Evolutionary conservation across 306 rosid species (phyloP).

Genomic region (Carpinus fangiana): DNA sequence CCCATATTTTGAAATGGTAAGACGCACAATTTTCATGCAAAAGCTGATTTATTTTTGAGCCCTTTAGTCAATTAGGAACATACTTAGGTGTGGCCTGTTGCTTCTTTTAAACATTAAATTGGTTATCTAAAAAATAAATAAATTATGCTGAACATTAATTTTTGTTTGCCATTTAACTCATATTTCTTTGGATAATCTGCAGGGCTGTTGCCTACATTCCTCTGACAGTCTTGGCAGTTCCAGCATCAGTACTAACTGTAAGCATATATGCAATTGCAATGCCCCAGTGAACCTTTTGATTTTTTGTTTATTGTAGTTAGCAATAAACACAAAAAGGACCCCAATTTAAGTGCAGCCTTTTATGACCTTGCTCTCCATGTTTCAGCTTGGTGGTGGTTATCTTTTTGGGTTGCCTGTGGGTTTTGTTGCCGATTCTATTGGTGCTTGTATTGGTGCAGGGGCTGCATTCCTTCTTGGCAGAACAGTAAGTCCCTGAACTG

Average conservation of each 20-base stretch:
- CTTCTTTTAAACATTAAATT: background rate
- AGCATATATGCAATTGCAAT: background rate
- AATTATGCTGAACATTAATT: background rate
- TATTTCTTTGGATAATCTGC: conserved; percentile 30
- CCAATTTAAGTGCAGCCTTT: background rate
- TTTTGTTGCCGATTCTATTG: conserved; percentile 80
- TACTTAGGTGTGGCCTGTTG: background rate
- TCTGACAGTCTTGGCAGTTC: conserved; percentile 84
- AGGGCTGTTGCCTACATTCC: conserved; percentile 88
- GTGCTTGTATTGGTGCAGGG: conserved; percentile 83
- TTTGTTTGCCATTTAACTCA: background rate
- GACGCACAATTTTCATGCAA: background rate
- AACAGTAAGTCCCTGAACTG: conserved; percentile 61
- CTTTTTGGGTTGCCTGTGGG: conserved; percentile 85
- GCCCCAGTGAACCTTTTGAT: background rate
- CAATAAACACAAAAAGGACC: too few relatives aligned
- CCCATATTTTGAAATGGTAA: background rate
- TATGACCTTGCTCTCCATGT: conserved; percentile 9
- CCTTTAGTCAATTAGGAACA: background rate
- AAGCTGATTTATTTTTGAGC: background rate
- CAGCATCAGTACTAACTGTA: conserved; percentile 90
- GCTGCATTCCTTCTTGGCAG: conserved; percentile 86
- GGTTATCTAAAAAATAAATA: background rate
- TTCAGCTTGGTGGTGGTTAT: conserved; percentile 95
- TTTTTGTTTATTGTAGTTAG: background rate